Evolutionary conservation across 495 filamentous ascomycete genomes (phyloP), one percentile per base, ranked within the genome.

Genomic region (Talaromyces adpressus): DNA sequence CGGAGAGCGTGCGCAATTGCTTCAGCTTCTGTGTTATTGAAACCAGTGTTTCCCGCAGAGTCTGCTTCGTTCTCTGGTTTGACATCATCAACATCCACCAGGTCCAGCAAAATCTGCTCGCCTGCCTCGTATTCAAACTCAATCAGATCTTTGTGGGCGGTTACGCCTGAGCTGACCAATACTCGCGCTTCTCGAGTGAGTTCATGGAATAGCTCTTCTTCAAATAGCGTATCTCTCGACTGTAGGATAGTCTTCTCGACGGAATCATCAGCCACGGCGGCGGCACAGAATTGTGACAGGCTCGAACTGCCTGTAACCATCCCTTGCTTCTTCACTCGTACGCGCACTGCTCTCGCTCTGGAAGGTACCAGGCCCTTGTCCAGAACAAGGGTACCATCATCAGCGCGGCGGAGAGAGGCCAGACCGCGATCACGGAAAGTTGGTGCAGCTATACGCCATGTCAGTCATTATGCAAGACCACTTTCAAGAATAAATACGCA

Each of bases 171-270:
- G 49, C 82, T 82, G 9, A 85, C 80, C 41, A 95, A 75, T 0
- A 81, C 75, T 6, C 91, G 86, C 2, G 89, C 87, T 75, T 99
- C 95, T 11, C 89, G 83, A 56, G 87, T 85, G 22, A 99, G 73
- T 73, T 98, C 94, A 65, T 96, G 87, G 81, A 92, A 96, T n/a
- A 99, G 75, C 70, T 99, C 95, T 68, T 96, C 88, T 61, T 93
- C 89, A 69, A 91, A 97, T 1, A 96, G 79, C 62, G 90, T 92
- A 72, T 99, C 89, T 29, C 93, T 87, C 11, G 92, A 91, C 66
- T 91, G 87, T 18, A 88, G 81, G 52, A 98, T 90, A 7, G 83
- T 83, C 39, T 86, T 79, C 64, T 92, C 86, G 16, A 86, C 76
- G 1, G 79, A 74, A 2, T 73, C 69, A 8, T 73, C 68, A 4